These are phyloP conservation scores for Populus tomentosa DNA, from an alignment of 441 rosid species.

Conservation along the genomic window DNA sequence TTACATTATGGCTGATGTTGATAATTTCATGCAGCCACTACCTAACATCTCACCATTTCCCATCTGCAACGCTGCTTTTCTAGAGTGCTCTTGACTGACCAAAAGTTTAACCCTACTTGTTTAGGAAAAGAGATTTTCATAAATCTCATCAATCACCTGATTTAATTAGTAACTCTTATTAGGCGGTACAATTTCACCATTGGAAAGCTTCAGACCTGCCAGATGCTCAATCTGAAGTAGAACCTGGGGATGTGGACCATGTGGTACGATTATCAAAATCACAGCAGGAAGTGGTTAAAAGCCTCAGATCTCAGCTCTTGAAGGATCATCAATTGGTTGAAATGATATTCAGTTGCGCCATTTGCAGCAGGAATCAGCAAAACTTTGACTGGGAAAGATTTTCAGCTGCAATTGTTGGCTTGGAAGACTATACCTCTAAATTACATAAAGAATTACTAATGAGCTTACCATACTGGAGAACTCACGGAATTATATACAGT, in stretches of 20 bases:
- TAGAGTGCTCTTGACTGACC: neutral
- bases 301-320: constrained; percentile 34
- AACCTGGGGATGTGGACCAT: constrained; percentile 19
- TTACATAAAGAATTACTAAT: constrained; percentile 35
- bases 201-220: constrained; percentile 50
- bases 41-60: neutral
- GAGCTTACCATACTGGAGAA: constrained; percentile 67
- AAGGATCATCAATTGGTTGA: constrained; percentile 37
- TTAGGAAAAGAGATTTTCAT: neutral
- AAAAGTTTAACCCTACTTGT: neutral
- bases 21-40: neutral
- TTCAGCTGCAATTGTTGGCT: constrained; percentile 36
- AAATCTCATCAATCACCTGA: neutral
- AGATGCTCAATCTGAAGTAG: constrained; percentile 10
- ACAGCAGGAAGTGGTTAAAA: constrained; percentile 34
- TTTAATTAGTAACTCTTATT: constrained; percentile 10
- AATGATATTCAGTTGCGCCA: constrained; percentile 20
- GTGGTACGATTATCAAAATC: constrained; percentile 32
- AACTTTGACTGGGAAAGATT: constrained; percentile 36
- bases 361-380: neutral
- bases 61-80: neutral
- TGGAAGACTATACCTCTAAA: constrained; percentile 43
- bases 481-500: constrained; percentile 38
- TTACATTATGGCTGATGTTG: neutral
- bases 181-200: constrained; percentile 64